Evolutionary conservation across 2,329 filamentous ascomycete genomes (phyloP).

Genomic region (Aspergillus amoenus): DNA sequence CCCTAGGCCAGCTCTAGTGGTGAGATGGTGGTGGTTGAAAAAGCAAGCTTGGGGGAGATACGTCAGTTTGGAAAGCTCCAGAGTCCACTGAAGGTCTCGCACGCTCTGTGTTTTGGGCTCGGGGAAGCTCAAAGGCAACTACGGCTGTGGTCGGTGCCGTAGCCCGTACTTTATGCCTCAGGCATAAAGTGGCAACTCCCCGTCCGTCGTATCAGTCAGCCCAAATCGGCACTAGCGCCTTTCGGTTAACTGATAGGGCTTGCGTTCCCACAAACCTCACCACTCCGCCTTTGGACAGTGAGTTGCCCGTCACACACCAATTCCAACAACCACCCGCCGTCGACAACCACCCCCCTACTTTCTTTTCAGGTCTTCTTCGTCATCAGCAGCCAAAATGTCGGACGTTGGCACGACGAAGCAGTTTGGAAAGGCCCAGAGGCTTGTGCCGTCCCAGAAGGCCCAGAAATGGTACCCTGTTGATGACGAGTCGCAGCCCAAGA

Average conservation of each 20-base stretch:
- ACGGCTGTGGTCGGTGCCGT: constrained; percentile 9
- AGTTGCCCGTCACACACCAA: constrained; percentile 41
- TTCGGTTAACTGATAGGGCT: constrained; percentile 42
- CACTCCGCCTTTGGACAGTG: constrained; percentile 38
- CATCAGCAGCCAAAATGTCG: constrained; percentile 55
- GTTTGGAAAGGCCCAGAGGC: constrained; percentile 95
- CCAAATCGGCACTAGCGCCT: constrained; percentile 38
- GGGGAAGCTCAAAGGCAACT: constrained; percentile 8
- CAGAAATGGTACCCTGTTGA: constrained; percentile 99
- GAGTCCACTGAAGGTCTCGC: background rate
- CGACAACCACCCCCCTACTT: constrained; percentile 39
- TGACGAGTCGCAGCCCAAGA: constrained; percentile 84
- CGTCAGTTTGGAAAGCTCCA: constrained; percentile 23
- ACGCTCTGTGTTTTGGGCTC: constrained; percentile 6
- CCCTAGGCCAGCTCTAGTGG: background rate
- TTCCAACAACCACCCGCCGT: constrained; percentile 42
- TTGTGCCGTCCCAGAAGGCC: constrained; percentile 88
- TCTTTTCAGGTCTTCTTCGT: constrained; percentile 41
- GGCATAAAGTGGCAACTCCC: constrained; percentile 15
- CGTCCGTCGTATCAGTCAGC: constrained; percentile 12
- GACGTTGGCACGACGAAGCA: constrained; percentile 73
- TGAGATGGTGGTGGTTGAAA: background rate
- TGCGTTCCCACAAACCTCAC: constrained; percentile 45
- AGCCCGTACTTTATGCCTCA: constrained; percentile 6
- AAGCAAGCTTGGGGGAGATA: constrained; percentile 25